A percentile compares a stretch with the other conserved stretches of the same genome.
Conservation (phyloP, 192 early-diverging fungal genomes). For the Spizellomyces punctatus region DNA sequence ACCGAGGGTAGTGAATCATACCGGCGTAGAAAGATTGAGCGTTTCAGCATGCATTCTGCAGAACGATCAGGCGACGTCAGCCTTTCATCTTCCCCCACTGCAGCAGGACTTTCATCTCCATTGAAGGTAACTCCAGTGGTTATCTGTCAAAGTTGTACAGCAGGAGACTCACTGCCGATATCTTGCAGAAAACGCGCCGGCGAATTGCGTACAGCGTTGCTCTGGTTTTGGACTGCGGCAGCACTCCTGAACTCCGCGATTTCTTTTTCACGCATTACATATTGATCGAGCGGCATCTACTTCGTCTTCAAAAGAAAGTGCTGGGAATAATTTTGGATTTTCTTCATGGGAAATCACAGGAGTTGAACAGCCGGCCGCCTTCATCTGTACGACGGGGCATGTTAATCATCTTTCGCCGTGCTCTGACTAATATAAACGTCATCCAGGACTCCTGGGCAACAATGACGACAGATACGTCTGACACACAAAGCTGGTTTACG, state of each 20-base stretch:
- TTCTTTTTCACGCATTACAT: slow-evolving; percentile 40
- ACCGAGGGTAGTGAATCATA: slow-evolving; percentile 16
- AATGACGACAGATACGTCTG: not conserved
- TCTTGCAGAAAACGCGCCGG: not conserved
- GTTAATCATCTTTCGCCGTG: not conserved
- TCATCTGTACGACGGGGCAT: not conserved
- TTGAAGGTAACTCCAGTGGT: not conserved
- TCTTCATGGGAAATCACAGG: not conserved
- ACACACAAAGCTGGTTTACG: not conserved
- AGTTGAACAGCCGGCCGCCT: not conserved
- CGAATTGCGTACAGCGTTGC: slow-evolving; percentile 30
- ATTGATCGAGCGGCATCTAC: slow-evolving; percentile 33
- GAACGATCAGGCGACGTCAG: not conserved
- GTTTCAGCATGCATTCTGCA: slow-evolving; percentile 21
- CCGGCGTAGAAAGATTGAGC: slow-evolving; percentile 12
- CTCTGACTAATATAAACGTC: not conserved
- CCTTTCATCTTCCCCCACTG: not conserved
- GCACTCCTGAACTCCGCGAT: slow-evolving; percentile 23
- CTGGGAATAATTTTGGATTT: slow-evolving; percentile 15
- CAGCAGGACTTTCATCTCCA: not conserved
- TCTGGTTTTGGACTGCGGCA: slow-evolving; percentile 19
- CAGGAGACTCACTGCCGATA: not conserved
- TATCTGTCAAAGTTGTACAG: not conserved
- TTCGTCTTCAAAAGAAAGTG: slow-evolving; percentile 14
- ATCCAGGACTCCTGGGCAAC: not conserved